These are phyloP conservation scores for Trypanosoma avium DNA, from an alignment of 208 protist species.

Conservation along the genomic window DNA sequence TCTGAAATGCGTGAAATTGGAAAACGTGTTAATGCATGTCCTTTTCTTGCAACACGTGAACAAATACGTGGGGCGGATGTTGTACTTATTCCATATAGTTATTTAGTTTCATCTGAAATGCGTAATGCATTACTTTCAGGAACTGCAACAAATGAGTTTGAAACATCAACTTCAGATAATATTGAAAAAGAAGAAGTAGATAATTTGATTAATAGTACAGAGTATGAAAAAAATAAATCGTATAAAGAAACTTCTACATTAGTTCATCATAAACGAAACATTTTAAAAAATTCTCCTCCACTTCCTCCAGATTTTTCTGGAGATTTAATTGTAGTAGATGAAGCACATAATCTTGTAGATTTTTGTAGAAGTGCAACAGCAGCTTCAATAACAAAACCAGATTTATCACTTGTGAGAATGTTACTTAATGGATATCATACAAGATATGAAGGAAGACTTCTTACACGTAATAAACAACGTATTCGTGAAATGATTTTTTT, in stretches of 20 bases:
- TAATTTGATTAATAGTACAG: not conserved
- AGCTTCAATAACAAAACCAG: slow-evolving; percentile 34
- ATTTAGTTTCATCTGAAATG: slow-evolving; percentile 65
- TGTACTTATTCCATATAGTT: slow-evolving; percentile 82
- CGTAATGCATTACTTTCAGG: slow-evolving; percentile 68
- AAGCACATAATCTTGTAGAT: slow-evolving; percentile 96
- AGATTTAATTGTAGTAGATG: slow-evolving; percentile 93
- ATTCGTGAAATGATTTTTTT: slow-evolving; percentile 83
- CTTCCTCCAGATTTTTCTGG: slow-evolving; percentile 62
- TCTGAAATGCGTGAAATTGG: slow-evolving; percentile 55
- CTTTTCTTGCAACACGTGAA: slow-evolving; percentile 71
- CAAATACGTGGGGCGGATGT: slow-evolving; percentile 71
- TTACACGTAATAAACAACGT: slow-evolving; percentile 85
- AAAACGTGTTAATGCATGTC: slow-evolving; percentile 59
- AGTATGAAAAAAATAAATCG: slow-evolving; percentile 2
- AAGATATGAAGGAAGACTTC: slow-evolving; percentile 78
- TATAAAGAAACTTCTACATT: not conserved
- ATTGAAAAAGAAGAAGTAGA: not conserved
- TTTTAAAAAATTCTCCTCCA: not conserved
- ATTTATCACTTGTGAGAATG: slow-evolving; percentile 40
- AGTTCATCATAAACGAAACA: not conserved
- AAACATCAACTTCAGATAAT: not conserved
- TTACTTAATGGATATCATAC: slow-evolving; percentile 65
- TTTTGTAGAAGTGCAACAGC: slow-evolving; percentile 86
- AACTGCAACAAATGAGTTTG: slow-evolving; percentile 42